Evolutionary conservation across 192 early-diverging fungal genomes (phyloP).

Genomic region (Geranomyces variabilis): DNA sequence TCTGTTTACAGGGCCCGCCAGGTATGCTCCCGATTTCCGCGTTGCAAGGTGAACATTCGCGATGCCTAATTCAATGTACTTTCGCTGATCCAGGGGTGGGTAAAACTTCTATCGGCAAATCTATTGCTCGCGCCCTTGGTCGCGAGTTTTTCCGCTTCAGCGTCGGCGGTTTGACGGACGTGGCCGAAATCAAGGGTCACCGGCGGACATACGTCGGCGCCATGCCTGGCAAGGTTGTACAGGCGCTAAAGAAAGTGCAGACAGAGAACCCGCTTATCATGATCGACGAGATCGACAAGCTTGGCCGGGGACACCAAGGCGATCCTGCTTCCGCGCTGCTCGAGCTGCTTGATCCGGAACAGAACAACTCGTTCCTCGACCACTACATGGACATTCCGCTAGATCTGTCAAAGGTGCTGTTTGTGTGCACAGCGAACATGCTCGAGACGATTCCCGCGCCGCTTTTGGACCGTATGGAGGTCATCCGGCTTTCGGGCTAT

Average conservation of each 20-base stretch:
- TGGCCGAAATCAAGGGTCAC: slow-evolving; percentile 99
- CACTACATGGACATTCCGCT: slow-evolving; percentile 99
- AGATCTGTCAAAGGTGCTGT: slow-evolving; percentile 96
- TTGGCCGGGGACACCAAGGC: slow-evolving; percentile 96
- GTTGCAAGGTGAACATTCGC: too few relatives aligned
- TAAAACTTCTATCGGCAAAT: slow-evolving; percentile 98
- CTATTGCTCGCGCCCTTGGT: slow-evolving; percentile 91
- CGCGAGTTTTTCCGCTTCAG: slow-evolving; percentile 97
- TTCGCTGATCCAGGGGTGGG: slow-evolving; percentile 67
- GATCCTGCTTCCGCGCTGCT: slow-evolving; percentile 96
- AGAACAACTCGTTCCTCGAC: slow-evolving; percentile 96
- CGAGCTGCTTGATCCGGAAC: slow-evolving; percentile 97
- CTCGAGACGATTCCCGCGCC: slow-evolving; percentile 97
- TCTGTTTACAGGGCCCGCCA: slow-evolving; percentile 98
- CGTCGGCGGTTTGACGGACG: slow-evolving; percentile 96
- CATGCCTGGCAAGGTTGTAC: slow-evolving; percentile 99
- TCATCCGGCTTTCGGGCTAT: slow-evolving; percentile 87
- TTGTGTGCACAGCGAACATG: slow-evolving; percentile 98
- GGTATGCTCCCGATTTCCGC: slow-evolving; percentile 43
- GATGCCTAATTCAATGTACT: slow-evolving; percentile 10
- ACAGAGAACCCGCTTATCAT: slow-evolving; percentile 97
- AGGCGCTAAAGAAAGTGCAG: slow-evolving; percentile 98
- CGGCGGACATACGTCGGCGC: slow-evolving; percentile 98
- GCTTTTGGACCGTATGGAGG: slow-evolving; percentile 98
- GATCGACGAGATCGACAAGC: slow-evolving; percentile 98